Percentiles rank a stretch among this genome's conserved stretches.
Evolutionary conservation across 768 basidiomycete species (phyloP).

Genomic region (Hemileccinum rubropunctum): DNA sequence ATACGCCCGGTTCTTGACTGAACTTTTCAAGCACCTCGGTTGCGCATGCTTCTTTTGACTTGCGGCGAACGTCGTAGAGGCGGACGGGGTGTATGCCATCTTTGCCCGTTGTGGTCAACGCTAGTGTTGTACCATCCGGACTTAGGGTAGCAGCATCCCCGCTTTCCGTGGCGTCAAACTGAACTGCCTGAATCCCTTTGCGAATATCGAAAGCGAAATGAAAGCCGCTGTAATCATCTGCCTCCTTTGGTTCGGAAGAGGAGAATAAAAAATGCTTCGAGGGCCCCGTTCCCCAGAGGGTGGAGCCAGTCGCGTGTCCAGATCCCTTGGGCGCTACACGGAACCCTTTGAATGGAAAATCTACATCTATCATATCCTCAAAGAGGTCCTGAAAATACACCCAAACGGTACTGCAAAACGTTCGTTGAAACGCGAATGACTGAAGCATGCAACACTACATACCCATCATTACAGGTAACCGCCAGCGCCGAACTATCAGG

Average conservation of each 20-base stretch:
- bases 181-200: constrained; percentile 21
- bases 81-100: constrained; percentile 37
- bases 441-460: constrained; percentile 5
- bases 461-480: constrained; percentile 30
- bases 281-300: constrained; percentile 49
- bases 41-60: constrained; percentile 25
- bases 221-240: constrained; percentile 31
- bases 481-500: constrained; percentile 41
- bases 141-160: constrained; percentile 54
- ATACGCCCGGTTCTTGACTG: constrained; percentile 10
- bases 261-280: constrained; percentile 47
- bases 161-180: constrained; percentile 46
- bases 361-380: constrained; percentile 11
- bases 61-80: constrained; percentile 50
- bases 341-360: constrained; percentile 16
- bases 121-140: constrained; percentile 38
- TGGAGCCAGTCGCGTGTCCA: constrained; percentile 40
- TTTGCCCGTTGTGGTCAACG: constrained; percentile 30
- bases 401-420: constrained; percentile 19
- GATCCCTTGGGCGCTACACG: constrained; percentile 13
- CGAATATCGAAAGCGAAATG: constrained; percentile 52
- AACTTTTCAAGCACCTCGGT: constrained; percentile 38
- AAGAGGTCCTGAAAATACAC: constrained; percentile 25
- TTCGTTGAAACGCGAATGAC: neutral
- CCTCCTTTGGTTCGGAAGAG: constrained; percentile 47